phyloP scores from a whole-genome alignment of 2,329 filamentous ascomycete genomes.

The Penicillium sp. region DNA sequence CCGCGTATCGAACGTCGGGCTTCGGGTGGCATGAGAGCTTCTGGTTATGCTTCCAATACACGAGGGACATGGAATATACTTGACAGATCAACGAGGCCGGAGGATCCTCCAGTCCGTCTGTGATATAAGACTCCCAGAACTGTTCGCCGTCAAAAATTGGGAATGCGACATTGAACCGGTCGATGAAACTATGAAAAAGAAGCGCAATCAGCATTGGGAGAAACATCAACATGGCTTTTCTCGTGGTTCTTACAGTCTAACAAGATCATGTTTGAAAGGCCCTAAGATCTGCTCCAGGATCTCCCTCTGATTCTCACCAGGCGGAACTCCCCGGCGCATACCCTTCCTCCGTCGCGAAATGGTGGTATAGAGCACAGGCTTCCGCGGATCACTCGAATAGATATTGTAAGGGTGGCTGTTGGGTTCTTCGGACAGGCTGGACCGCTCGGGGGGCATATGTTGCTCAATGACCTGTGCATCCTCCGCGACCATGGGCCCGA shows the following conservation, averaged over 20 bases:
- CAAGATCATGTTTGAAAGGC: slow-evolving; percentile 54
- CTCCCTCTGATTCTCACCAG: slow-evolving; percentile 54
- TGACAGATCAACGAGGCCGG: slow-evolving; percentile 60
- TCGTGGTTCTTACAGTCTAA: slow-evolving; percentile 50
- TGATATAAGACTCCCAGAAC: slow-evolving; percentile 54
- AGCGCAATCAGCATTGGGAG: neutral
- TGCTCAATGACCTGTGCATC: slow-evolving; percentile 64
- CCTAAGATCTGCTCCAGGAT: slow-evolving; percentile 63
- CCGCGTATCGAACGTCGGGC: slow-evolving; percentile 62
- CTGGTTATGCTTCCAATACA: slow-evolving; percentile 59
- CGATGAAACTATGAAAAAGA: slow-evolving; percentile 51
- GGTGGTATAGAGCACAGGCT: slow-evolving; percentile 51
- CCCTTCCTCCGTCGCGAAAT: slow-evolving; percentile 55
- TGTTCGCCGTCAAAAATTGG: slow-evolving; percentile 60
- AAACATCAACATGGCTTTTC: neutral
- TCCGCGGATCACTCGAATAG: slow-evolving; percentile 51
- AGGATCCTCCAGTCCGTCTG: slow-evolving; percentile 50
- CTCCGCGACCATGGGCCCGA: slow-evolving; percentile 61
- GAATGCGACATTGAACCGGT: slow-evolving; percentile 61
- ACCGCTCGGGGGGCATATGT: slow-evolving; percentile 53
- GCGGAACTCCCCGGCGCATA: slow-evolving; percentile 45
- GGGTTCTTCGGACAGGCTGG: slow-evolving; percentile 41
- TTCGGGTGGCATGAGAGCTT: slow-evolving; percentile 50
- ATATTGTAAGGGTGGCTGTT: slow-evolving; percentile 54
- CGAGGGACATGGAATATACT: slow-evolving; percentile 60